A percentile compares a stretch with the other conserved stretches of the same genome.
phyloP scores from a whole-genome alignment of 495 filamentous ascomycete species.

The Cercophora sp. region DNA sequence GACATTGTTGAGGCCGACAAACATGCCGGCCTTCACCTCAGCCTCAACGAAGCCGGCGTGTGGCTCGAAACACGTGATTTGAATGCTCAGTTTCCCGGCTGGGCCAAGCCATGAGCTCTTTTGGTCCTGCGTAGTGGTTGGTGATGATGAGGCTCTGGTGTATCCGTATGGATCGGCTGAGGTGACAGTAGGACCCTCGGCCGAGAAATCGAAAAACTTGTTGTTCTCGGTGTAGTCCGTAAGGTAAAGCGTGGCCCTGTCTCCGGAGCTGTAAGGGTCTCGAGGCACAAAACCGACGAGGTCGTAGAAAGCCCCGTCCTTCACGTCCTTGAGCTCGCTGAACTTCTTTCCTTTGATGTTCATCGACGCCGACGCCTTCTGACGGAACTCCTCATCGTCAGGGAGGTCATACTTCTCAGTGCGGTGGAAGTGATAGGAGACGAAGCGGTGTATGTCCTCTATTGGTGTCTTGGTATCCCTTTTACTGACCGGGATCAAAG shows the following conservation, averaged over 20 bases:
- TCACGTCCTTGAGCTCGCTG: conserved; percentile 60
- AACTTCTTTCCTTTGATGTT: conserved; percentile 59
- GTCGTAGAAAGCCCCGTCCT: conserved; percentile 57
- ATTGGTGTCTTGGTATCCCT: conserved; percentile 13
- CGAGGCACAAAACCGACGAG: conserved; percentile 74
- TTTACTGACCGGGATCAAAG: conserved; percentile 19
- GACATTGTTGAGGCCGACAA: conserved; percentile 68
- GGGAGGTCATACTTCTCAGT: conserved; percentile 42
- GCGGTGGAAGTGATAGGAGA: conserved; percentile 37
- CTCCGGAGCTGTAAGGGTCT: conserved; percentile 47
- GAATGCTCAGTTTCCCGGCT: conserved; percentile 67
- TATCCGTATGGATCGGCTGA: conserved; percentile 33
- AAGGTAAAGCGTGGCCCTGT: conserved; percentile 62
- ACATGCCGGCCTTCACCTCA: conserved; percentile 53
- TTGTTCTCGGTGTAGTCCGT: conserved; percentile 81
- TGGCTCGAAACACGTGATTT: conserved; percentile 65
- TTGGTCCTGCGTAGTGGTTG: neutral
- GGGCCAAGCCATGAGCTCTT: conserved; percentile 64
- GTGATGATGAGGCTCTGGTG: conserved; percentile 9
- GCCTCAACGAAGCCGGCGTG: conserved; percentile 58
- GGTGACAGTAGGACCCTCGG: conserved; percentile 31
- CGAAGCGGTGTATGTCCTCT: conserved; percentile 33
- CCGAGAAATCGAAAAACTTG: conserved; percentile 55
- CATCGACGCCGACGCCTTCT: conserved; percentile 33
- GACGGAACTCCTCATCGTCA: conserved; percentile 43